Base-by-base conservation (phyloP, 148 eudicot genomes). In the Amaranthus palmeri region DNA sequence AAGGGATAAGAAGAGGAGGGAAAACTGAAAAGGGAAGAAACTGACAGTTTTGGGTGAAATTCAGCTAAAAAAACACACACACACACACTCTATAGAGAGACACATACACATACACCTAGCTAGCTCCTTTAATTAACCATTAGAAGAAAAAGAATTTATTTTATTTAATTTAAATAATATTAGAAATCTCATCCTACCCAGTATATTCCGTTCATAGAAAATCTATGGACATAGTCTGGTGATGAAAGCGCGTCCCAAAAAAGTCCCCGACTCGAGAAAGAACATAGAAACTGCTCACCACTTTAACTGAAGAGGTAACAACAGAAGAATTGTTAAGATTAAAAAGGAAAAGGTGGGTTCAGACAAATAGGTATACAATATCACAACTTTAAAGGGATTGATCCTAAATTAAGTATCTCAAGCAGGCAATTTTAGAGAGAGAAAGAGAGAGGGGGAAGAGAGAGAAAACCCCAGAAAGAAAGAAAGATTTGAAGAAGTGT, bases 251-350 rank as follows among this genome's bases (percentile, higher is more conserved):
- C 36, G 36, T 1, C 36, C 36, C 2, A 25, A 25, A 25, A 2
- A 25, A 25, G 36, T 25, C 36, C 36, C 36, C 0, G 36, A 25
- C 36, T n/a, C n/a, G n/a, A n/a, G n/a, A n/a, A 81, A 80, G 80
- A 86, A 79, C 50, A 84, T 80, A 77, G 81, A 85, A 83, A 69
- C 82, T 74, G 77, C 56, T 78, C 76, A 74, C 58, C 78, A 40
- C 90, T 86, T 91, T 87, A 86, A 87, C 85, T 76, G 88, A 83
- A 85, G 67, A 51, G 81, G 87, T 75, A 78, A 79, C 48, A 80
- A 70, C 76, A 83, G 18, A 57, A 43, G 44, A 62, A 44, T 64
- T 10, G 7, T 13, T 46, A 45, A 61, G 62, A 40, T 49, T 14
- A 45, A 58, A 87, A 86, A 88, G 82, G 78, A 80, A 82, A 85